Conservation (phyloP, 345 rosid genomes). For the Corymbia maculata region DNA sequence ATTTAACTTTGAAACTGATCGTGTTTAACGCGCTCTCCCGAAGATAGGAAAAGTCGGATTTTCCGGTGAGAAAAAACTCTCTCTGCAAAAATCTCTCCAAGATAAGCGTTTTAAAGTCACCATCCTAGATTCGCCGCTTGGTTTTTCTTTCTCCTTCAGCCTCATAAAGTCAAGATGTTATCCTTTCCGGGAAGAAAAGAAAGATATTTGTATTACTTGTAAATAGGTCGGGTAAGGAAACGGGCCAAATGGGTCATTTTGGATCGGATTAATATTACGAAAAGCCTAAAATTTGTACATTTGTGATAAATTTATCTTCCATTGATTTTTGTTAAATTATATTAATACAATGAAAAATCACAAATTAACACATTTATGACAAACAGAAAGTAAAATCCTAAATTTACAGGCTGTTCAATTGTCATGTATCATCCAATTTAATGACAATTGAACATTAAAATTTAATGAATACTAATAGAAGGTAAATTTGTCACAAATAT, state of each 20-base stretch:
- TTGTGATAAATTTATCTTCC: too few relatives aligned
- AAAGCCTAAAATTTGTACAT: too few relatives aligned
- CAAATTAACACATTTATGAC: too few relatives aligned
- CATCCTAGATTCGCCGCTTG: accelerated
- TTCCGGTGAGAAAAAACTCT: neutral
- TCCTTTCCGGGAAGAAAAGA: neutral
- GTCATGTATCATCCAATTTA: too few relatives aligned
- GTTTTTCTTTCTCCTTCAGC: neutral
- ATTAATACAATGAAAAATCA: too few relatives aligned
- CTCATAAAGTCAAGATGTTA: neutral
- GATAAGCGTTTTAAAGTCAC: neutral
- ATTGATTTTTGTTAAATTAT: too few relatives aligned
- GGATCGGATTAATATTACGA: too few relatives aligned
- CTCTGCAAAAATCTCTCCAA: neutral
- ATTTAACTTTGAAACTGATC: neutral
- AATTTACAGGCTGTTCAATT: too few relatives aligned
- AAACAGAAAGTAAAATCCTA: too few relatives aligned
- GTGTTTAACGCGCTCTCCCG: neutral
- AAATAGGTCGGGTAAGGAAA: neutral
- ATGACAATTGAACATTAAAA: too few relatives aligned
- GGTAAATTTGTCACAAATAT: too few relatives aligned
- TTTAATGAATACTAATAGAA: too few relatives aligned
- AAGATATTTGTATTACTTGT: neutral
- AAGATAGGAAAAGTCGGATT: neutral
- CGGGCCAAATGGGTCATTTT: neutral